Evolutionary conservation across 805 yeast genomes (phyloP).

Genomic region (Komagataella pastoris): DNA sequence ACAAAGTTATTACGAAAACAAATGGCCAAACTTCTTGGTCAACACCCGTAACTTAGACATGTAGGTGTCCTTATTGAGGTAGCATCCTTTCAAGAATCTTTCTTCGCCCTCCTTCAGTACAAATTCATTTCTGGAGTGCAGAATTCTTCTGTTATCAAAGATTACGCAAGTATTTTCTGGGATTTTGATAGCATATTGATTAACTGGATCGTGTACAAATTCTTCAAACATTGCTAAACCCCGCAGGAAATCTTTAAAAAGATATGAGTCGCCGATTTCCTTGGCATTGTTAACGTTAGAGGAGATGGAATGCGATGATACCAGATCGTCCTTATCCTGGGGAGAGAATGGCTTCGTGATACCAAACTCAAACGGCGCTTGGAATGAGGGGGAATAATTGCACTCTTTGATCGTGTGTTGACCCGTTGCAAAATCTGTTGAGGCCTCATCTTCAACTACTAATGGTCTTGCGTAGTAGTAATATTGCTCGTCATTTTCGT

Average conservation of each 20-base stretch:
- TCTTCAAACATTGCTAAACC: slow-evolving; percentile 52
- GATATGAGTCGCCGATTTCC: slow-evolving; percentile 23
- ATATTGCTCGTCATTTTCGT: slow-evolving; percentile 44
- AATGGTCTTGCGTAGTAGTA: slow-evolving; percentile 53
- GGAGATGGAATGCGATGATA: slow-evolving; percentile 4
- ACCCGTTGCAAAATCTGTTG: slow-evolving; percentile 11
- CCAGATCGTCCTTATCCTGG: slow-evolving; percentile 5
- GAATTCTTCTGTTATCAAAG: slow-evolving; percentile 56
- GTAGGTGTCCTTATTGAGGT: slow-evolving; percentile 58
- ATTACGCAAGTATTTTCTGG: slow-evolving; percentile 50
- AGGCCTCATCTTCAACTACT: slow-evolving; percentile 38
- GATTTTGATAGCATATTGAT: slow-evolving; percentile 41
- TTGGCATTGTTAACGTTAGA: slow-evolving; percentile 13
- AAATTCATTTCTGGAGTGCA: slow-evolving; percentile 41
- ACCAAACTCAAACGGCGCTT: slow-evolving; percentile 59
- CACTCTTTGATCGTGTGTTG: slow-evolving; percentile 34
- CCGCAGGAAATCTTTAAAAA: slow-evolving; percentile 40
- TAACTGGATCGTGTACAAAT: slow-evolving; percentile 33
- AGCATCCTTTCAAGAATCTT: slow-evolving; percentile 69
- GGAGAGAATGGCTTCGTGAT: slow-evolving; percentile 22
- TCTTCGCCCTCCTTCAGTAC: slow-evolving; percentile 24
- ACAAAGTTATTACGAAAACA: not conserved
- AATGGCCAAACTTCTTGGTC: slow-evolving; percentile 2
- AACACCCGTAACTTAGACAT: slow-evolving; percentile 40
- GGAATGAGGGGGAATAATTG: slow-evolving; percentile 75